Evolutionary conservation across 2,329 filamentous ascomycete genomes (phyloP), one percentile per base, ranked within the genome.

Genomic region (Dothistroma septosporum): DNA sequence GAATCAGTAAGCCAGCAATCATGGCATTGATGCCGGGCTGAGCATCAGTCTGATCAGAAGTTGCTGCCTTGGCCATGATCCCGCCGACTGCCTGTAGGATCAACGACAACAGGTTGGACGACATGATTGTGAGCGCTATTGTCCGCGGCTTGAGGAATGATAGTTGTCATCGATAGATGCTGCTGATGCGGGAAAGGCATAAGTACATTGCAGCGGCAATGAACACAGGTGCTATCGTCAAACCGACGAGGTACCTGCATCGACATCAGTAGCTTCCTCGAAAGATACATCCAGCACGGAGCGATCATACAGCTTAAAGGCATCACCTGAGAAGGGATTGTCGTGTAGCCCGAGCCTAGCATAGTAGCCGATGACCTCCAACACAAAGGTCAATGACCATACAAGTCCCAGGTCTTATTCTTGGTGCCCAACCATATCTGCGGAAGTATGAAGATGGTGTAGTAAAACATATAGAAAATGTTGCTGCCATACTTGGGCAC

Each of bases 191-290:
- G 41, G 83, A 83, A 12, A 87, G 77, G 12, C 79, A 82, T 24
- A 87, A 71, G 73, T 85, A 85, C 66, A 85, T 81, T 59, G 77
- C 79, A 2, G 79, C 85, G 8, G 80, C 79, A 59, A 82, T 72
- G 71, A 83, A 86, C 41, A 81, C 84, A 9, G 83, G 83, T 0
- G 79, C 81, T 47, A 87, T 81, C 50, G 85, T 83, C 22, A 85
- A 72, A 59, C 77, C 80, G 68, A 83, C 81, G 55, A 86, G 82
- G 63, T 85, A 82, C n/a, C 81, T 78, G 58, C n/a, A 1, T 7
- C 12, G 14, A 22, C 14, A 57, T 63, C 50, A 61, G 57, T 31
- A 31, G 11, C 19, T 31, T 12, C 12, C 28, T 22, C 10, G 2
- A 2, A 56, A 24, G 10, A 7, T 24, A 11, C 9, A n/a, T 21